Base-by-base conservation (phyloP, 352 stramenopile species). In the Phytophthora cajani region DNA sequence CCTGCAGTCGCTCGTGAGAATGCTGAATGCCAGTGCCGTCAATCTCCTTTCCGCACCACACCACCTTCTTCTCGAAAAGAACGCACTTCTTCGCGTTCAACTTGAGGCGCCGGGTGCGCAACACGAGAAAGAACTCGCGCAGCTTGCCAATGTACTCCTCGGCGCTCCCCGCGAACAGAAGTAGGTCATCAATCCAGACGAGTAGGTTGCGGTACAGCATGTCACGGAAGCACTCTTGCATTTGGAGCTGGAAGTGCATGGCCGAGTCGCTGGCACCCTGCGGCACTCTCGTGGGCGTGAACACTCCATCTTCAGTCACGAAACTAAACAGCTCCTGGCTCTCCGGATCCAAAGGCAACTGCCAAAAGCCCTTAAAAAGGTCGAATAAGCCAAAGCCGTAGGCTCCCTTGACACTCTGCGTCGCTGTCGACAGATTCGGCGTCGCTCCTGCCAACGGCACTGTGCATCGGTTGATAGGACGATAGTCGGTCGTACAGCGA, bases 161-260 rank as follows among this genome's bases (percentile, higher is more conserved):
- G 14, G 38, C 63, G 75, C 46, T 57, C 62, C 10, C 36, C 2
- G 52, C 67, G n/a, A 66, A 79, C 12, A 79, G 19, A 14, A 74
- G 40, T 17, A 75, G 36, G 51, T 78, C 71, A 23, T 78, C 67
- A 7, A 75, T 58, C 59, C 67, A 78, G 0, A 79, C 67, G 5
- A 79, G 17, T 11, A 54, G 32, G 44, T 23, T 69, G 36, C 19
- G 44, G 51, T 32, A 79, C 23, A 10, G 72, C 40, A 3, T 6
- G 67, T 25, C 0, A 47, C 19, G n/a, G 21, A 51, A 51, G 17
- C 44, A 51, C 5, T 8, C 11, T n/a, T 76, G 52, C 27, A 67
- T 60, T 23, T 55, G 11, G 9, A 21, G 14, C 17, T 76, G 57
- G 21, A 72, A 68, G 30, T 64, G 30, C 3, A 66, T 27, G 14